Conservation (phyloP, 306 rosid species). For the Hippophae rhamnoides region DNA sequence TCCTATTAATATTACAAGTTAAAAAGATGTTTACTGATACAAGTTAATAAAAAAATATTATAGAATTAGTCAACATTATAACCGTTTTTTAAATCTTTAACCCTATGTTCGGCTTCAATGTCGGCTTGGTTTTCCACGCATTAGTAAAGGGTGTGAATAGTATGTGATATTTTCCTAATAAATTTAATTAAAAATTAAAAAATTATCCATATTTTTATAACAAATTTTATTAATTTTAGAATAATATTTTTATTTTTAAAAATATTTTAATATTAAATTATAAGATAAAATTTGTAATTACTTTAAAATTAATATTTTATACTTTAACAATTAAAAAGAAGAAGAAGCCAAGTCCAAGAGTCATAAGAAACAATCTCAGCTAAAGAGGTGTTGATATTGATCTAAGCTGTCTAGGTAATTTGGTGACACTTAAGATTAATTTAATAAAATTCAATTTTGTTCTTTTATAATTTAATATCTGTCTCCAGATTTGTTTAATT, state of each 20-base stretch:
- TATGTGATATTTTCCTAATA: no score
- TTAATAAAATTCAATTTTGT: slow-evolving; percentile 25
- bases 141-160: neutral
- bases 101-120: neutral
- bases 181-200: no score
- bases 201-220: no score
- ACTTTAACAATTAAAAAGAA: neutral
- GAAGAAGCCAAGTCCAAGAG: slow-evolving; percentile 2
- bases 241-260: no score
- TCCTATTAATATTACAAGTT: no score
- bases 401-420: slow-evolving; percentile 17
- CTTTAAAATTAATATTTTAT: no score
- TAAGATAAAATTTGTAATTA: no score
- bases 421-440: slow-evolving; percentile 29
- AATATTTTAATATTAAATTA: no score
- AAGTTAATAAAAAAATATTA: neutral
- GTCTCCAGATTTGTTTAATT: slow-evolving; percentile 5
- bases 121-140: slow-evolving; percentile 12
- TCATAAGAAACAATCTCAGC: neutral
- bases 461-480: slow-evolving; percentile 8
- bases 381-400: slow-evolving; percentile 19
- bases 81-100: neutral
- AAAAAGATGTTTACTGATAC: no score
- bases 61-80: neutral
- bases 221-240: no score